These are phyloP conservation scores for Rhizophora apiculata DNA, from an alignment of 345 rosid species.

Conservation along the genomic window DNA sequence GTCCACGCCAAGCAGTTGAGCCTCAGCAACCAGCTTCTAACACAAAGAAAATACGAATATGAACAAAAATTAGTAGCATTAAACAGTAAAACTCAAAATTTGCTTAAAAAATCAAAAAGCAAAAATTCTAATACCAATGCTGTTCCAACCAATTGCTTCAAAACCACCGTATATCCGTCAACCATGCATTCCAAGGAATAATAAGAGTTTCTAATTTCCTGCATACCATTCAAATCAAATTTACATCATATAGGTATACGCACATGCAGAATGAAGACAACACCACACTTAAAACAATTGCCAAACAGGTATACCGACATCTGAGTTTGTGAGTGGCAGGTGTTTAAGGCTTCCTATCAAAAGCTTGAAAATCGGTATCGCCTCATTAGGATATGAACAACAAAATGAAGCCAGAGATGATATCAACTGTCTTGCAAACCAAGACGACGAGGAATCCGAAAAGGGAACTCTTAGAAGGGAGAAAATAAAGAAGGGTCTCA, in stretches of 20 bases:
- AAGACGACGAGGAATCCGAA: slow-evolving; percentile 37
- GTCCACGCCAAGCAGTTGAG: slow-evolving; percentile 55
- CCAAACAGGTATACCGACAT: slow-evolving; percentile 43
- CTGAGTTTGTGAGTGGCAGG: slow-evolving; percentile 40
- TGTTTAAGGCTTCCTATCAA: slow-evolving; percentile 51
- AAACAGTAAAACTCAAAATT: not conserved
- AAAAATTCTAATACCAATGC: slow-evolving; percentile 37
- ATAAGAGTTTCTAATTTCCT: slow-evolving; percentile 54
- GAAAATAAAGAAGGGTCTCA: slow-evolving; percentile 65
- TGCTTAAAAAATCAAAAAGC: not conserved
- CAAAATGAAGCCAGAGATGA: slow-evolving; percentile 72
- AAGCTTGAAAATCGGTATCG: slow-evolving; percentile 58
- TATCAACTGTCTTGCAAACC: slow-evolving; percentile 56
- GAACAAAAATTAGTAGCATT: not conserved
- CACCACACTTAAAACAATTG: not conserved
- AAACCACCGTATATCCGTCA: slow-evolving; percentile 60
- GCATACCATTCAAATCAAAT: slow-evolving; percentile 23
- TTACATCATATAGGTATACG: not conserved
- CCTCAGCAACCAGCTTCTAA: slow-evolving; percentile 48
- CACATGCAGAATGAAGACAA: not conserved
- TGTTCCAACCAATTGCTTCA: slow-evolving; percentile 48
- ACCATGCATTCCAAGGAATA: slow-evolving; percentile 45
- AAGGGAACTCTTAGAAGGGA: slow-evolving; percentile 48
- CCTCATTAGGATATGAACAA: slow-evolving; percentile 59
- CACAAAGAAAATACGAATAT: slow-evolving; percentile 15